phyloP scores from a whole-genome alignment of 1,139 yeast genomes.

The Saccharomycopsis hybrid region DNA sequence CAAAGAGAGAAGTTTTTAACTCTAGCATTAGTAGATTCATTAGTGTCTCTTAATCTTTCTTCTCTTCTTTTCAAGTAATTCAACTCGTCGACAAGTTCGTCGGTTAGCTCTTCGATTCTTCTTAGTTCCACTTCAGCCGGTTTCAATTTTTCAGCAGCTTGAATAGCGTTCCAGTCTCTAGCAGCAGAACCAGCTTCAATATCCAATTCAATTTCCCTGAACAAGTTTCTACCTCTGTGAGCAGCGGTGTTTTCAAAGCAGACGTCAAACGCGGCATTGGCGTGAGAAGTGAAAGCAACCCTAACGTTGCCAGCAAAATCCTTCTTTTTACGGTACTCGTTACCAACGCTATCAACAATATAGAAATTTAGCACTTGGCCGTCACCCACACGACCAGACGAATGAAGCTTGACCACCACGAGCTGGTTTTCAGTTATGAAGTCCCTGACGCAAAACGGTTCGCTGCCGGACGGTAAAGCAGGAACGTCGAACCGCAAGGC shows the following conservation, averaged over 20 bases:
- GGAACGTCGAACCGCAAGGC: constrained; percentile 29
- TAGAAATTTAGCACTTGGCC: constrained; percentile 68
- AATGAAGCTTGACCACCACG: constrained; percentile 73
- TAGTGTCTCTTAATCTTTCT: constrained; percentile 89
- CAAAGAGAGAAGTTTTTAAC: constrained; percentile 78
- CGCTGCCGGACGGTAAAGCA: constrained; percentile 33
- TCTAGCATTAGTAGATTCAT: constrained; percentile 76
- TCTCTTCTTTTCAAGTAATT: constrained; percentile 83
- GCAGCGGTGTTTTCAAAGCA: constrained; percentile 71
- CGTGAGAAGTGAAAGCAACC: constrained; percentile 78
- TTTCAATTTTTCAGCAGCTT: constrained; percentile 85
- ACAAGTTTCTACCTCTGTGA: constrained; percentile 34
- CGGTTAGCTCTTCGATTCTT: constrained; percentile 75
- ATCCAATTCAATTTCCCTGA: constrained; percentile 75
- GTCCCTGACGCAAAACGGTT: constrained; percentile 77
- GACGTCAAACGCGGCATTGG: constrained; percentile 80
- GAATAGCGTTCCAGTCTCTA: constrained; percentile 94
- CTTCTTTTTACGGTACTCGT: constrained; percentile 60
- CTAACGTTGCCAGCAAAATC: constrained; percentile 59
- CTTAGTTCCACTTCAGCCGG: constrained; percentile 88
- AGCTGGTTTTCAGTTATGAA: constrained; percentile 77
- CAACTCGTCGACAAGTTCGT: constrained; percentile 71
- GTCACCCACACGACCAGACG: constrained; percentile 73
- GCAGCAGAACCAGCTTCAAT: constrained; percentile 96
- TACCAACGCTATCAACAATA: constrained; percentile 62